Conservation (phyloP, 306 rosid species). For the Castanospermum australe region DNA sequence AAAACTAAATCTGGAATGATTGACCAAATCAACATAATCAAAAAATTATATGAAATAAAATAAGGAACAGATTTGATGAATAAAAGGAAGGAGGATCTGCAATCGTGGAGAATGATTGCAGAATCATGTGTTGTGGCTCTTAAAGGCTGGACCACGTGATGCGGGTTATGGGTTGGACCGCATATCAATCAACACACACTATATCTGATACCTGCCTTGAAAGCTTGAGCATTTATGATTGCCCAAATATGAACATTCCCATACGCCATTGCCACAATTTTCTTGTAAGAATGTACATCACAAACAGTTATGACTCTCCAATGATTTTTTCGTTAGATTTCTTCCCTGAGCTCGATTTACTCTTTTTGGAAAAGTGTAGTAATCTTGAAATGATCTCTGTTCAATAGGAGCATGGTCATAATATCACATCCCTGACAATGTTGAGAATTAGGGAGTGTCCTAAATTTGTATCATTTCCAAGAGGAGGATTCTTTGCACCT, state of each 20-base stretch:
- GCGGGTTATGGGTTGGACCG: no score
- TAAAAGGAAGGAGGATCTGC: no score
- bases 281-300: background rate
- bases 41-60: no score
- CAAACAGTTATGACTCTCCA: background rate
- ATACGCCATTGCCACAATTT: background rate
- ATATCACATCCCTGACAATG: background rate
- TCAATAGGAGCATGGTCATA: no score
- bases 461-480: conserved; percentile 1
- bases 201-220: background rate
- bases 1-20: no score
- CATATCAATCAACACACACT: no score
- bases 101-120: no score
- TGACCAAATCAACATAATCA: no score
- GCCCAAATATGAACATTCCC: background rate
- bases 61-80: no score
- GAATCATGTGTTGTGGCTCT: no score
- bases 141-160: no score
- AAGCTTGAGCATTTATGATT: background rate
- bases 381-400: background rate
- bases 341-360: background rate
- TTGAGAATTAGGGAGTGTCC: background rate
- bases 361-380: background rate
- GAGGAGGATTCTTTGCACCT: background rate
- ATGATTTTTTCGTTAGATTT: background rate